A percentile compares a stretch with the other conserved stretches of the same genome.
These are phyloP conservation scores for Pleurotus djamor DNA, from an alignment of 768 basidiomycete species.

Conservation along the genomic window DNA sequence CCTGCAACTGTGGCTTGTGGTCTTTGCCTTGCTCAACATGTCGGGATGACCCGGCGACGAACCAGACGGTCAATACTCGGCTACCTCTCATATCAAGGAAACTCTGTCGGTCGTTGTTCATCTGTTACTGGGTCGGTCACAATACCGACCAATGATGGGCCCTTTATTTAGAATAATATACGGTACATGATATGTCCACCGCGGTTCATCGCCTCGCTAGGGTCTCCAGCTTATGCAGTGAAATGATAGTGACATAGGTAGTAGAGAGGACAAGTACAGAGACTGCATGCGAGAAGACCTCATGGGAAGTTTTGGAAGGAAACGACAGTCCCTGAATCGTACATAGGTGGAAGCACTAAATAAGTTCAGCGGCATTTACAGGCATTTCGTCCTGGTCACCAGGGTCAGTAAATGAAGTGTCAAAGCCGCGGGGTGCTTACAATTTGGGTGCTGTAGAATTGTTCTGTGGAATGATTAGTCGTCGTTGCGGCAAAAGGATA, in stretches of 20 bases:
- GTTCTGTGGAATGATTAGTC: slow-evolving; percentile 49
- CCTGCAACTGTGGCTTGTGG: background rate
- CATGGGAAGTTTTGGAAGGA: background rate
- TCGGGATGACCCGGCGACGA: background rate
- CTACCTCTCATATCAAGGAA: background rate
- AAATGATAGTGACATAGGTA: too few species aligned
- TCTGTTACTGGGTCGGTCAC: background rate
- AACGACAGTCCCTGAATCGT: background rate
- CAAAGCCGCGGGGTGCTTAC: slow-evolving; percentile 39
- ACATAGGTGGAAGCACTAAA: slow-evolving; percentile 42
- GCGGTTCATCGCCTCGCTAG: too few species aligned
- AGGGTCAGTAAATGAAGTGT: slow-evolving; percentile 15
- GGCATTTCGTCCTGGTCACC: slow-evolving; percentile 91
- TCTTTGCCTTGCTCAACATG: background rate
- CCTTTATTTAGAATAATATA: background rate
- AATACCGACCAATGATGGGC: background rate
- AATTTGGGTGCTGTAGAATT: slow-evolving; percentile 96
- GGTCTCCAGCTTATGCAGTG: too few species aligned
- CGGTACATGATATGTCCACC: background rate
- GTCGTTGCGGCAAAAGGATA: background rate
- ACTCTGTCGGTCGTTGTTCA: background rate
- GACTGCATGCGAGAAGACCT: background rate
- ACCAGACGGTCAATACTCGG: background rate
- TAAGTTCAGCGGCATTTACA: slow-evolving; percentile 95
- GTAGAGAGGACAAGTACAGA: background rate